These are phyloP conservation scores for Neofusicoccum cordaticola DNA, from an alignment of 2,329 filamentous ascomycete genomes.

Conservation along the genomic window DNA sequence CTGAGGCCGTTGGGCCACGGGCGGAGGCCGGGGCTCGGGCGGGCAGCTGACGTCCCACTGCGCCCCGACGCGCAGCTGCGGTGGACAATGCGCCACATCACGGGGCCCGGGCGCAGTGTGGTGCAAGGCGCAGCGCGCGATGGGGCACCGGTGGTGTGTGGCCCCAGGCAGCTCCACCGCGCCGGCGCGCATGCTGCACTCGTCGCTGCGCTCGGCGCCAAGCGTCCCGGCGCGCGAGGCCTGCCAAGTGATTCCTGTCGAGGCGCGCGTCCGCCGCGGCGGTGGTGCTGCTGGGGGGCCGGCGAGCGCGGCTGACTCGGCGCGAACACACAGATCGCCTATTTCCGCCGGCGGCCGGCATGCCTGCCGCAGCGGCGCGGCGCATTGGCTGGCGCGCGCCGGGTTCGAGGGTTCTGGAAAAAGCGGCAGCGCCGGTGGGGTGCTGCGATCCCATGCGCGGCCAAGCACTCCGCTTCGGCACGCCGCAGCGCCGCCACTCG, in stretches of 20 bases:
- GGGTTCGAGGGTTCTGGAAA: conserved; percentile 13
- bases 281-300: neutral
- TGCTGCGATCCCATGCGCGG: conserved; percentile 2
- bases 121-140: conserved; percentile 11
- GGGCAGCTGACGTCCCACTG: conserved; percentile 14
- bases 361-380: neutral
- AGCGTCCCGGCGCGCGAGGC: neutral
- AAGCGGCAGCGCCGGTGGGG: conserved; percentile 4
- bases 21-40: neutral
- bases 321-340: conserved; percentile 14
- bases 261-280: conserved; percentile 3
- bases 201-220: neutral
- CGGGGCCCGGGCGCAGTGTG: neutral
- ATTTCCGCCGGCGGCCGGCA: conserved; percentile 7
- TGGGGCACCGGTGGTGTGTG: neutral
- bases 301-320: conserved; percentile 5
- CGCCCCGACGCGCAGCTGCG: conserved; percentile 10
- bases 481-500: conserved; percentile 5
- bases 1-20: neutral
- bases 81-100: conserved; percentile 15
- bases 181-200: neutral
- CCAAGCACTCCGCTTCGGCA: conserved; percentile 11
- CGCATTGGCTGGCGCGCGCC: conserved; percentile 2
- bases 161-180: conserved; percentile 6
- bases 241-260: neutral